Evolutionary conservation across 2,329 filamentous ascomycete species (phyloP).

Genomic region (Colletotrichum simmondsii): DNA sequence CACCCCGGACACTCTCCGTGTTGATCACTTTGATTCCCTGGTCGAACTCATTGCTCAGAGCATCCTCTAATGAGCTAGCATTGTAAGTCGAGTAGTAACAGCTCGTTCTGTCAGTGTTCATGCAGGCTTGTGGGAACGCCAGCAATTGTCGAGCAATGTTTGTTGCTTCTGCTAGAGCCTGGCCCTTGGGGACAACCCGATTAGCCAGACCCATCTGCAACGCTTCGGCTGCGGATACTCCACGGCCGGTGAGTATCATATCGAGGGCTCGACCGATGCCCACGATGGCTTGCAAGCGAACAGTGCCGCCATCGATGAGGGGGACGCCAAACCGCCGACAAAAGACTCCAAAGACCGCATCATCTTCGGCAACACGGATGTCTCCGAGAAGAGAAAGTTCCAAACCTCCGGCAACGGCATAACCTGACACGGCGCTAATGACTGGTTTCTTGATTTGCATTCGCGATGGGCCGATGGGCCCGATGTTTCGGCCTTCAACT

Average conservation of each 20-base stretch:
- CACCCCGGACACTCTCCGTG: constrained; percentile 49
- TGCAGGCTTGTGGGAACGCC: constrained; percentile 61
- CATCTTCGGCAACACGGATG: constrained; percentile 63
- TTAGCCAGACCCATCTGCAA: constrained; percentile 63
- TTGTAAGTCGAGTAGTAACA: constrained; percentile 62
- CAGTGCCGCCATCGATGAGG: constrained; percentile 57
- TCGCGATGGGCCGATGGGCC: constrained; percentile 63
- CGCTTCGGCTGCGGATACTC: constrained; percentile 60
- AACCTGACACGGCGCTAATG: constrained; percentile 61
- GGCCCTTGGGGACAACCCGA: constrained; percentile 61
- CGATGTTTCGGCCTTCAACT: constrained; percentile 42
- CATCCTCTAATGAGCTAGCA: constrained; percentile 60
- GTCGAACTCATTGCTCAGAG: constrained; percentile 58
- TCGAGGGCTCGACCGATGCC: constrained; percentile 65
- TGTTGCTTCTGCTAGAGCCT: constrained; percentile 59
- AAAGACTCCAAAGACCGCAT: constrained; percentile 65
- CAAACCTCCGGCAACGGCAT: constrained; percentile 64
- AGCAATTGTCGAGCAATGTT: constrained; percentile 58
- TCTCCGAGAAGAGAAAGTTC: constrained; percentile 63
- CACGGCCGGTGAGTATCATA: constrained; percentile 65
- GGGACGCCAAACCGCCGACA: constrained; percentile 56
- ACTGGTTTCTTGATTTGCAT: constrained; percentile 62
- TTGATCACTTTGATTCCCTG: constrained; percentile 53
- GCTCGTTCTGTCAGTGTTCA: constrained; percentile 60
- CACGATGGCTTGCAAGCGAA: constrained; percentile 60